Conservation (phyloP, 2,329 filamentous ascomycete species). For the Pseudogymnoascus sp. region DNA sequence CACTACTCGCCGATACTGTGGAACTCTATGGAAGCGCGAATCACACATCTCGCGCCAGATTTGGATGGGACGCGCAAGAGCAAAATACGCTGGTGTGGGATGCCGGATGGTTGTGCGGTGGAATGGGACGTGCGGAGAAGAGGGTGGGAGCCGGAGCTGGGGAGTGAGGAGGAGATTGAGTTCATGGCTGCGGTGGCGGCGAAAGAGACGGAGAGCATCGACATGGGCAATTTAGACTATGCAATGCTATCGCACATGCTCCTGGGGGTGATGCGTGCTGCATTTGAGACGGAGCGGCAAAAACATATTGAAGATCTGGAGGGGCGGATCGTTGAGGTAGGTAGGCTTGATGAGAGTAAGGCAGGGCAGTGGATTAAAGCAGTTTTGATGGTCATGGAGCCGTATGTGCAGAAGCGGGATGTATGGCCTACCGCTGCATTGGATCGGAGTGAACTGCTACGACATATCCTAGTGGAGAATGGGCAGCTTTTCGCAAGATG, state of each 20-base stretch:
- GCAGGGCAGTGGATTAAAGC: background rate
- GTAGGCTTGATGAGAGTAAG: background rate
- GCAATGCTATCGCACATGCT: background rate
- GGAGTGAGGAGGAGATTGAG: background rate
- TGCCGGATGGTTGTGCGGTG: background rate
- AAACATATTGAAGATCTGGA: background rate
- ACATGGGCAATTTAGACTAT: background rate
- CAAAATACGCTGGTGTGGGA: background rate
- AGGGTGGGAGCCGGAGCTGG: background rate
- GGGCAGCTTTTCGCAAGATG: background rate
- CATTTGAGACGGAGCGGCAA: background rate
- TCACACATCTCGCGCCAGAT: background rate
- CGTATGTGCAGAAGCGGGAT: background rate
- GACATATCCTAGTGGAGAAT: background rate
- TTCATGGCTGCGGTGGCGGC: background rate
- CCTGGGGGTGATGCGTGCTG: background rate
- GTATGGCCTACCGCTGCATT: background rate
- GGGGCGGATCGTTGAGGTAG: background rate
- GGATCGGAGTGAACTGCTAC: background rate
- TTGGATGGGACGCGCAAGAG: background rate
- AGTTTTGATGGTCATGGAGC: background rate
- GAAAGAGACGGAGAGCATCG: background rate
- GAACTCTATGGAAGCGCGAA: background rate
- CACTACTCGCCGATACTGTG: background rate
- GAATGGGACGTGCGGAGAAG: background rate